These are phyloP conservation scores for Cystobasidium slooffiae DNA, from an alignment of 1,284 basidiomycete genomes.

Conservation along the genomic window DNA sequence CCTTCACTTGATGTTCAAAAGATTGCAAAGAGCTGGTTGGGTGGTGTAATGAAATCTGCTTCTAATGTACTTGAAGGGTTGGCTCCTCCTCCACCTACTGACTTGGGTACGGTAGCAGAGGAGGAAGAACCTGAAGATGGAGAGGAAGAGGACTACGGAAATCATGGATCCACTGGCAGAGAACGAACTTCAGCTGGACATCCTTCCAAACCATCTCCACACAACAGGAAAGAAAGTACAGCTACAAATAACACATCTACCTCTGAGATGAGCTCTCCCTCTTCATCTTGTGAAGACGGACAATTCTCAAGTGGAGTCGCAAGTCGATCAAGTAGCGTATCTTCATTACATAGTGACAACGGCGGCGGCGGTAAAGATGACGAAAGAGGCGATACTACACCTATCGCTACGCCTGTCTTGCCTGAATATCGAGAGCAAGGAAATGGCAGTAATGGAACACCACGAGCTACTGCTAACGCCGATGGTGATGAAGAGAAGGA, in stretches of 20 bases:
- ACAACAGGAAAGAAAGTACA: slow-evolving; percentile 11
- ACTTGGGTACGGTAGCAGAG: slow-evolving; percentile 30
- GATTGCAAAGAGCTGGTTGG: slow-evolving; percentile 43
- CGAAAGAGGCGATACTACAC: slow-evolving; percentile 14
- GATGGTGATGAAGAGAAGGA: slow-evolving; percentile 18
- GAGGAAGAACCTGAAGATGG: slow-evolving; percentile 42
- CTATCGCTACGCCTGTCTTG: slow-evolving; percentile 10
- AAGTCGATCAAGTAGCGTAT: slow-evolving; percentile 41
- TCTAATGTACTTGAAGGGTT: slow-evolving; percentile 25
- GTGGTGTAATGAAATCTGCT: slow-evolving; percentile 42
- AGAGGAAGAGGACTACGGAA: background rate
- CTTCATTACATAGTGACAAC: slow-evolving; percentile 31
- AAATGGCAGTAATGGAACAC: slow-evolving; percentile 20
- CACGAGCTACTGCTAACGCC: slow-evolving; percentile 12
- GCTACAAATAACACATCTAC: slow-evolving; percentile 23
- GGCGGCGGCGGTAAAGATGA: background rate
- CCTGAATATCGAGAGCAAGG: background rate
- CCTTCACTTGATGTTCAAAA: slow-evolving; percentile 35
- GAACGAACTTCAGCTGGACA: slow-evolving; percentile 8
- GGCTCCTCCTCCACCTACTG: slow-evolving; percentile 30
- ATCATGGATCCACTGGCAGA: background rate
- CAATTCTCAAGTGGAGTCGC: slow-evolving; percentile 25
- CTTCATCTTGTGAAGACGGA: slow-evolving; percentile 36
- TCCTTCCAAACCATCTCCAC: background rate
- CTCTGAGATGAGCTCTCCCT: slow-evolving; percentile 24